A percentile compares a stretch with the other conserved stretches of the same genome.
Evolutionary conservation across 1,139 yeast species (phyloP).

Genomic region (Taphrina wiesneri): DNA sequence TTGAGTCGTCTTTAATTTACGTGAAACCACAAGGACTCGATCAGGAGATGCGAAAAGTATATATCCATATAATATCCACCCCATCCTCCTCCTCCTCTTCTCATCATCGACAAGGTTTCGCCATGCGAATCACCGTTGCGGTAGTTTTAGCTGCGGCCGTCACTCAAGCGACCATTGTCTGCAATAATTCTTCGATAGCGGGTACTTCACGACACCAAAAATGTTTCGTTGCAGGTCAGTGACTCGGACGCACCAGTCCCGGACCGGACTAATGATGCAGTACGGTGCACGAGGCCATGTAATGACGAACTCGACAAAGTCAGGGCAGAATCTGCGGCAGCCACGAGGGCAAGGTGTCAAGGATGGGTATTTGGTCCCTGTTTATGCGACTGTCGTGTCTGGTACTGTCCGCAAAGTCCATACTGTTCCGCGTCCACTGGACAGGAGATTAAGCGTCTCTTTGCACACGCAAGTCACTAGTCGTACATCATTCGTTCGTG

Average conservation of each 20-base stretch:
- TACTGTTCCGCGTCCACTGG: too few species aligned
- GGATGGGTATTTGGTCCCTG: neutral
- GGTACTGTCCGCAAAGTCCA: slow-evolving; percentile 10
- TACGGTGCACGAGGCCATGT: neutral
- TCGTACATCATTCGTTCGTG: too few species aligned
- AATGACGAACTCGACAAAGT: neutral
- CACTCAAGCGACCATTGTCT: neutral
- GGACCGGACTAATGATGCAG: too few species aligned
- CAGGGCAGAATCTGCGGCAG: neutral
- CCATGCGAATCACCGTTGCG: neutral
- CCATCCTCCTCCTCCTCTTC: neutral
- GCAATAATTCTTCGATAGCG: neutral
- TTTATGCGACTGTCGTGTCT: neutral
- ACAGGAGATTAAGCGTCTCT: too few species aligned
- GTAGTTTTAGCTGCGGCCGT: neutral
- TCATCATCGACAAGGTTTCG: neutral
- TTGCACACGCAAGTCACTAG: too few species aligned
- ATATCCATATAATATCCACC: too few species aligned
- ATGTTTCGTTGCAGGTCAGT: neutral
- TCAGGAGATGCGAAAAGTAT: too few species aligned
- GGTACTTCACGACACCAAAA: neutral
- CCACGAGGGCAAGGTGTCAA: neutral
- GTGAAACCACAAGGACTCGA: too few species aligned
- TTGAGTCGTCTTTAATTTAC: too few species aligned
- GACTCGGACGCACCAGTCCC: neutral